phyloP scores from a whole-genome alignment of 1,284 basidiomycete genomes.

The Cutaneotrichosporon cavernicola region DNA sequence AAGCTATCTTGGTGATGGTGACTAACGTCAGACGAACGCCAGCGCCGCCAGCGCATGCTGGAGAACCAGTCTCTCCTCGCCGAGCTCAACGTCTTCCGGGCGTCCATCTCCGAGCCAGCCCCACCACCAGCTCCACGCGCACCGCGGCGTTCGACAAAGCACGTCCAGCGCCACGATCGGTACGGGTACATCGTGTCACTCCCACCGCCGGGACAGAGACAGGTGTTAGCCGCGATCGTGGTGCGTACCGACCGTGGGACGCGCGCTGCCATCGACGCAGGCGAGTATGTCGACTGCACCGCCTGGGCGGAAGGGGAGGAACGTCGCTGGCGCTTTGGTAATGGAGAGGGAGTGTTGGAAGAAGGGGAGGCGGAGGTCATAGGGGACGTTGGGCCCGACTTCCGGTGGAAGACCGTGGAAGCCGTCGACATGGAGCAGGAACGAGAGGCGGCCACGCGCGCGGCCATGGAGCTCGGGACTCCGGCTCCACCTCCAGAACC shows the following conservation, averaged over 20 bases:
- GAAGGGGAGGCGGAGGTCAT: constrained; percentile 26
- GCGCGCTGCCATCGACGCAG: constrained; percentile 30
- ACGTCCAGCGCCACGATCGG: constrained; percentile 23
- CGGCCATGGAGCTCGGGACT: neutral
- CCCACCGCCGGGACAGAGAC: constrained; percentile 32
- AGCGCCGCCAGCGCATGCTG: constrained; percentile 15
- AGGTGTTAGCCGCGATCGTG: constrained; percentile 42
- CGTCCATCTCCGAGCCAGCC: neutral
- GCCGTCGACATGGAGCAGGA: neutral
- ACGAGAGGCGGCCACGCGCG: neutral
- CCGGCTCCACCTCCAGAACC: neutral
- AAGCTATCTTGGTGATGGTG: neutral
- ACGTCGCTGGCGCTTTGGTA: constrained; percentile 38
- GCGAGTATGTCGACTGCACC: constrained; percentile 36
- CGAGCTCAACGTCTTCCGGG: constrained; percentile 10
- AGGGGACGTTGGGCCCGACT: constrained; percentile 31
- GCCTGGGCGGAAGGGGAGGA: constrained; percentile 34
- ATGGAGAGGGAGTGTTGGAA: constrained; percentile 22
- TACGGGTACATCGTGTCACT: constrained; percentile 36
- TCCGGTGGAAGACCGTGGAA: constrained; percentile 15
- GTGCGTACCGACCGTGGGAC: constrained; percentile 32
- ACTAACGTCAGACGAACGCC: constrained; percentile 21
- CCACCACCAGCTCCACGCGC: neutral
- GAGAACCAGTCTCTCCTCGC: constrained; percentile 15
- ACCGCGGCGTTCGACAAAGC: neutral